Conservation (phyloP, 2,329 filamentous ascomycete genomes). For the Aaosphaeria arxii region DNA sequence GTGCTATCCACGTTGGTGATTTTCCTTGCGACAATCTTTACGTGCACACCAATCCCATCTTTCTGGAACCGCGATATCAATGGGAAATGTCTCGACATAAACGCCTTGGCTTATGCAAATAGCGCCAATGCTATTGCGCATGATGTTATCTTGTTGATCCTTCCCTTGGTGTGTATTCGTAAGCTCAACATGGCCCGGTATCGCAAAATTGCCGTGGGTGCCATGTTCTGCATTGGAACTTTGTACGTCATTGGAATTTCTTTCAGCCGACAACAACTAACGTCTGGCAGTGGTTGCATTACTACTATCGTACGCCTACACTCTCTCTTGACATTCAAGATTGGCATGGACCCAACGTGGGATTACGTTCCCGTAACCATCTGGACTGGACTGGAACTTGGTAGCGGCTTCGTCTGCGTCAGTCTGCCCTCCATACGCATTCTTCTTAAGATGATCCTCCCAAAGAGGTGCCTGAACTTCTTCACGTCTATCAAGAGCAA, state of each 20-base stretch:
- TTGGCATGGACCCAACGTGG: slow-evolving; percentile 25
- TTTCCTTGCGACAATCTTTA: slow-evolving; percentile 18
- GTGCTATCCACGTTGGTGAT: slow-evolving; percentile 13
- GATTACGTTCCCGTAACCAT: slow-evolving; percentile 19
- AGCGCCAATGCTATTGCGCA: slow-evolving; percentile 19
- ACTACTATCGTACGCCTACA: slow-evolving; percentile 23
- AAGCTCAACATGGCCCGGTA: slow-evolving; percentile 19
- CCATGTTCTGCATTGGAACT: slow-evolving; percentile 26
- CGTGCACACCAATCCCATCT: slow-evolving; percentile 18
- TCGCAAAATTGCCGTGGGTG: slow-evolving; percentile 17
- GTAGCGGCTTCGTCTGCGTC: slow-evolving; percentile 17
- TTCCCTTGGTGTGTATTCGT: slow-evolving; percentile 19
- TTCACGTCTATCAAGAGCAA: not conserved
- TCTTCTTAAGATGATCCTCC: slow-evolving; percentile 11
- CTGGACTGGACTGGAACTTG: slow-evolving; percentile 25
- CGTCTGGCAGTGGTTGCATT: slow-evolving; percentile 15
- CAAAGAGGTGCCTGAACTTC: slow-evolving; percentile 1
- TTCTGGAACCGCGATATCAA: slow-evolving; percentile 27
- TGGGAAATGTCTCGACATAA: slow-evolving; percentile 20
- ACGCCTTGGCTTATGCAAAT: slow-evolving; percentile 18
- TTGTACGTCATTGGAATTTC: slow-evolving; percentile 8
- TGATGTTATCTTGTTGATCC: slow-evolving; percentile 20
- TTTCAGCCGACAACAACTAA: not conserved
- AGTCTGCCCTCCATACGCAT: slow-evolving; percentile 22
- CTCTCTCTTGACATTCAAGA: slow-evolving; percentile 17